phyloP scores from a whole-genome alignment of 805 yeast species.

The Zygosaccharomyces kombuchaensis region DNA sequence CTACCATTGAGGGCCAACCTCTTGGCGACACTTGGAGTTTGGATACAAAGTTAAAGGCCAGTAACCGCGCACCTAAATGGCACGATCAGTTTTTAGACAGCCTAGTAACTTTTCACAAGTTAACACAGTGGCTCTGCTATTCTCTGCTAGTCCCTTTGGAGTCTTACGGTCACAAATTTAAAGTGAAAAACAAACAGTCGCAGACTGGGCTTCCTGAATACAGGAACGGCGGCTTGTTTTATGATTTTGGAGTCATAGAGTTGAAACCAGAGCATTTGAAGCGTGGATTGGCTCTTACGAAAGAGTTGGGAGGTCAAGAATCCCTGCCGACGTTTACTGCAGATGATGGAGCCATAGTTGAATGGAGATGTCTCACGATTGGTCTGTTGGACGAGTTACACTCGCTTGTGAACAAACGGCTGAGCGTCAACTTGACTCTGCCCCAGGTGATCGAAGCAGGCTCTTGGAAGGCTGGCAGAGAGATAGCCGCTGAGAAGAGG shows the following conservation, averaged over 20 bases:
- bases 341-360: constrained; percentile 57
- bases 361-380: constrained; percentile 62
- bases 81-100: constrained; percentile 33
- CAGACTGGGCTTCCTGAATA: constrained; percentile 60
- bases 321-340: constrained; percentile 49
- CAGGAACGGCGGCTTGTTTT: constrained; percentile 61
- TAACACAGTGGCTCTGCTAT: constrained; percentile 65
- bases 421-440: constrained; percentile 40
- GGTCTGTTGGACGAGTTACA: constrained; percentile 52
- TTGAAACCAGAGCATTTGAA: constrained; percentile 41
- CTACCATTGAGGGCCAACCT: constrained; percentile 45
- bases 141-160: constrained; percentile 52
- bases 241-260: constrained; percentile 49
- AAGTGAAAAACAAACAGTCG: constrained; percentile 36
- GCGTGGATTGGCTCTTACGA: constrained; percentile 39
- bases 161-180: constrained; percentile 41
- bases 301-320: constrained; percentile 26
- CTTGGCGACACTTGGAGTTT: constrained; percentile 63
- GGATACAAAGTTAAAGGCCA: constrained; percentile 30
- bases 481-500: constrained; percentile 50
- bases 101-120: constrained; percentile 59
- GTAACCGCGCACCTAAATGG: constrained; percentile 10
- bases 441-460: constrained; percentile 68
- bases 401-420: constrained; percentile 46
- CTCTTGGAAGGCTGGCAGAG: constrained; percentile 62